Conservation (phyloP, 805 yeast species). For the Ogataea haglerorum region DNA sequence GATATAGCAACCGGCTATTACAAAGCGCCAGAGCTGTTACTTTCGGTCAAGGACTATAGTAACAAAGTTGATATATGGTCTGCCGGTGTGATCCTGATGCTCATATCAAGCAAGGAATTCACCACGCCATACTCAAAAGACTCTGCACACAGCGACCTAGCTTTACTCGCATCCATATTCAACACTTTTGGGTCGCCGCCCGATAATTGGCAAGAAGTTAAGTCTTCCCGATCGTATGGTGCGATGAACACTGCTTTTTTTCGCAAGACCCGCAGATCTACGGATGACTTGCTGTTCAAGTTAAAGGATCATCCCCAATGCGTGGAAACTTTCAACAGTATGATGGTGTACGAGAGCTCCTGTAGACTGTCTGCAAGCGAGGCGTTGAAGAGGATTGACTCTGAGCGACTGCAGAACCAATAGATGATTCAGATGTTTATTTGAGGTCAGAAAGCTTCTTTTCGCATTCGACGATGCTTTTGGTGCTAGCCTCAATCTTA, state of each 20-base stretch:
- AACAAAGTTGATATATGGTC: conserved; percentile 69
- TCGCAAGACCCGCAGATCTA: conserved; percentile 20
- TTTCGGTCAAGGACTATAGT: conserved; percentile 55
- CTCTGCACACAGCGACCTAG: conserved; percentile 51
- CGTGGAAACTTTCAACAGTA: conserved; percentile 34
- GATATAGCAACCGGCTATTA: conserved; percentile 66
- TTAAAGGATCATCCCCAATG: conserved; percentile 17
- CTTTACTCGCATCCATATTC: conserved; percentile 53
- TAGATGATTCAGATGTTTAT: neutral
- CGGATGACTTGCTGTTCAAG: conserved; percentile 35
- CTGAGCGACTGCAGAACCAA: too few relatives aligned
- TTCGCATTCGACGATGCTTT: conserved; percentile 48
- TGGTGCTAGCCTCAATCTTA: conserved; percentile 63
- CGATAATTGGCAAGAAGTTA: conserved; percentile 43
- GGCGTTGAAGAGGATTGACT: conserved; percentile 9
- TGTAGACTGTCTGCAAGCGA: conserved; percentile 32
- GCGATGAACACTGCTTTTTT: conserved; percentile 31
- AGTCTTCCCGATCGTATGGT: conserved; percentile 34
- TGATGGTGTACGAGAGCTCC: conserved; percentile 42
- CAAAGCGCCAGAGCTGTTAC: conserved; percentile 71
- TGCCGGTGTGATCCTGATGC: conserved; percentile 58
- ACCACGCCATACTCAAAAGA: conserved; percentile 37
- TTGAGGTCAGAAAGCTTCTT: conserved; percentile 29
- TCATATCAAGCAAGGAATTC: conserved; percentile 42
- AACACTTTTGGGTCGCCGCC: conserved; percentile 62